Percentiles rank a stretch among this genome's conserved stretches.
Evolutionary conservation across 495 filamentous ascomycete genomes (phyloP).

Genomic region (Clavariopsis aquatica): DNA sequence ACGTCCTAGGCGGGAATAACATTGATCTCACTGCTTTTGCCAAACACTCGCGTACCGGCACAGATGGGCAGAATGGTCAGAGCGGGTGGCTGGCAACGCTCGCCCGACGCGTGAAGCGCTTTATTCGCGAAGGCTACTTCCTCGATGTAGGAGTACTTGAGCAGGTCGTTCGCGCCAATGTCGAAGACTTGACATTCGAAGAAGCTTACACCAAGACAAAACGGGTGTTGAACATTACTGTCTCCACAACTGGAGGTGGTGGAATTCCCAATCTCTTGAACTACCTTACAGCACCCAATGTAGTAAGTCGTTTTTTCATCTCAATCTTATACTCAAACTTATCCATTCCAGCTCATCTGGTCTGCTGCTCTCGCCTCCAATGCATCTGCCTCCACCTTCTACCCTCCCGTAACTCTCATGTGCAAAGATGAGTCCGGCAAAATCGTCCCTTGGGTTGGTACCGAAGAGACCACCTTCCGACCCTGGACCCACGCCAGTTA

Average conservation of each 20-base stretch:
- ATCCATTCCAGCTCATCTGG: constrained; percentile 69
- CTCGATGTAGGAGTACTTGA: constrained; percentile 80
- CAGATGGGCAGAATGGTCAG: constrained; percentile 35
- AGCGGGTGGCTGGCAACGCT: constrained; percentile 58
- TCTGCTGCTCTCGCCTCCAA: constrained; percentile 93
- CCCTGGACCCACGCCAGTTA: constrained; percentile 69
- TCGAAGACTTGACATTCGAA: constrained; percentile 90
- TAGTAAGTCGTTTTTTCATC: constrained; percentile 60
- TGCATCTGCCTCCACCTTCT: constrained; percentile 65
- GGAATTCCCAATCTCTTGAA: constrained; percentile 85
- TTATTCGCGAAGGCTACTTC: constrained; percentile 74
- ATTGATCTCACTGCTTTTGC: constrained; percentile 85
- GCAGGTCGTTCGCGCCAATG: constrained; percentile 79
- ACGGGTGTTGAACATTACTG: constrained; percentile 87
- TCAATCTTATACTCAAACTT: neutral
- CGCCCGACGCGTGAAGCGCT: constrained; percentile 62
- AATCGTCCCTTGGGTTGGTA: constrained; percentile 76
- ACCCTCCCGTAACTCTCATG: constrained; percentile 68
- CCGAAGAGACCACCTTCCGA: constrained; percentile 65
- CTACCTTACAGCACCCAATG: constrained; percentile 91
- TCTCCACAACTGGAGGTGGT: constrained; percentile 70
- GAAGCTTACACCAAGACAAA: constrained; percentile 88
- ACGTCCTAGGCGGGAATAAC: constrained; percentile 71
- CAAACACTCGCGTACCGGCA: constrained; percentile 13
- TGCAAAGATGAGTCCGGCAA: constrained; percentile 80